Percentiles rank a stretch among this genome's conserved stretches.
phyloP scores from a whole-genome alignment of 2,329 filamentous ascomycete species.

The Aureobasidium sp. region DNA sequence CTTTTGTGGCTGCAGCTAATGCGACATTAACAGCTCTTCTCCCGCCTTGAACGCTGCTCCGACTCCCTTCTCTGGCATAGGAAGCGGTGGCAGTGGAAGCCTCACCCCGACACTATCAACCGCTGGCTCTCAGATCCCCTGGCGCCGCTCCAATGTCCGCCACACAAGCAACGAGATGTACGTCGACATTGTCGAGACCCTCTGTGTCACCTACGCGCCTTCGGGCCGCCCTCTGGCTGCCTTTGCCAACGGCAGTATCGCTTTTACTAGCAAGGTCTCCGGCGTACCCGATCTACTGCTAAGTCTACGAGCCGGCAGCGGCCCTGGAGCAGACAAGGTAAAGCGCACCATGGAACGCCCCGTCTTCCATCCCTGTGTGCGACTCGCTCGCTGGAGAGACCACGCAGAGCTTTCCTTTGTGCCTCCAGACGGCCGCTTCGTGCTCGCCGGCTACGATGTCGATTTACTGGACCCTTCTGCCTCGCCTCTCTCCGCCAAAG shows the following conservation, averaged over 20 bases:
- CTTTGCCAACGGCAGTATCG: conserved; percentile 84
- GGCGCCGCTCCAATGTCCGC: conserved; percentile 84
- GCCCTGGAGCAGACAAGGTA: conserved; percentile 49
- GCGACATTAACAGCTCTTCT: conserved; percentile 4
- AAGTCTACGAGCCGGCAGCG: conserved; percentile 65
- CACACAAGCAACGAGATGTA: conserved; percentile 98
- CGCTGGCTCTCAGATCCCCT: conserved; percentile 58
- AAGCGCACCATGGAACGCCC: conserved; percentile 67
- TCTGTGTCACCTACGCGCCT: conserved; percentile 81
- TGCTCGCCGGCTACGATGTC: conserved; percentile 89
- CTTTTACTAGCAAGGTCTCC: conserved; percentile 91
- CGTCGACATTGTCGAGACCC: conserved; percentile 86
- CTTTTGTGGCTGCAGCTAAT: not conserved
- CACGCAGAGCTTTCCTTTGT: conserved; percentile 90
- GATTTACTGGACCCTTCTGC: conserved; percentile 66
- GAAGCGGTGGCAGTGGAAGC: not conserved
- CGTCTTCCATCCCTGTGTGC: conserved; percentile 93
- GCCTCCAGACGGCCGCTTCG: conserved; percentile 88
- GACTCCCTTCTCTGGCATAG: conserved; percentile 5
- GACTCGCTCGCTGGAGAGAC: conserved; percentile 83
- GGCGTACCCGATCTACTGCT: conserved; percentile 87
- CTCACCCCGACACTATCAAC: conserved; percentile 24
- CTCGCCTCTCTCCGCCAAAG: conserved; percentile 20
- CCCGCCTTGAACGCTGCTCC: not conserved
- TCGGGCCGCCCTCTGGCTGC: conserved; percentile 82